Evolutionary conservation across 176 grass and related monocot genomes (phyloP).

Genomic region (Puya raimondii): DNA sequence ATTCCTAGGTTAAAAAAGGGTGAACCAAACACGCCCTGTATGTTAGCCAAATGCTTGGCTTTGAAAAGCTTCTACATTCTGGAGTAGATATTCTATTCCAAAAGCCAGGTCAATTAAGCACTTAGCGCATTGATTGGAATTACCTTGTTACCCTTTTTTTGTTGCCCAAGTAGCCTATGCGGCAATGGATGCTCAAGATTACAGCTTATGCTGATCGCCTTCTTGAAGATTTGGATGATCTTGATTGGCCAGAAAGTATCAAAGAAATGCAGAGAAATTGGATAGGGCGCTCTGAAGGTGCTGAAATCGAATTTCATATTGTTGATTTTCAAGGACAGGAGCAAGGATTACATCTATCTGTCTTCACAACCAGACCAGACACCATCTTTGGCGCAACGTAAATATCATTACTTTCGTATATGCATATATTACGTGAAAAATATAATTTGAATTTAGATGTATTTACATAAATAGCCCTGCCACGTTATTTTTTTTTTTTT

Average conservation of each 20-base stretch:
- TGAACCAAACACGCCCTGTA: too few relatives aligned
- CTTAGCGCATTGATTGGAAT: neutral
- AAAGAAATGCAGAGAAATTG: conserved; percentile 99
- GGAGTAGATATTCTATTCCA: too few relatives aligned
- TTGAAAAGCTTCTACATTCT: too few relatives aligned
- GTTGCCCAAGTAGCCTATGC: conserved; percentile 66
- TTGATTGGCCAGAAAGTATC: conserved; percentile 92
- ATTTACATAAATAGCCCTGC: too few relatives aligned
- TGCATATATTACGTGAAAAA: neutral
- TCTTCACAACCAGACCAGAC: conserved; percentile 92
- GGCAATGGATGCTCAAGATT: conserved; percentile 96
- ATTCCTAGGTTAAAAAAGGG: too few relatives aligned
- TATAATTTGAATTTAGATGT: neutral
- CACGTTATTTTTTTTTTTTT: too few relatives aligned
- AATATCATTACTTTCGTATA: conserved; percentile 12
- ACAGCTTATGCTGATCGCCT: conserved; percentile 90
- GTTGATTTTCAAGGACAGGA: conserved; percentile 41
- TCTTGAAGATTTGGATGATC: conserved; percentile 88
- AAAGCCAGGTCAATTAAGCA: neutral
- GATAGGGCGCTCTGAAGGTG: conserved; percentile 87
- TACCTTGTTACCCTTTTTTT: conserved; percentile 8
- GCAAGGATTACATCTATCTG: conserved; percentile 39
- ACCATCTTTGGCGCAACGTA: conserved; percentile 94
- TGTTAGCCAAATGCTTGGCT: too few relatives aligned
- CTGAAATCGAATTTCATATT: conserved; percentile 67